Conservation (phyloP, 768 basidiomycete genomes). For the Suillus hirtellus region DNA sequence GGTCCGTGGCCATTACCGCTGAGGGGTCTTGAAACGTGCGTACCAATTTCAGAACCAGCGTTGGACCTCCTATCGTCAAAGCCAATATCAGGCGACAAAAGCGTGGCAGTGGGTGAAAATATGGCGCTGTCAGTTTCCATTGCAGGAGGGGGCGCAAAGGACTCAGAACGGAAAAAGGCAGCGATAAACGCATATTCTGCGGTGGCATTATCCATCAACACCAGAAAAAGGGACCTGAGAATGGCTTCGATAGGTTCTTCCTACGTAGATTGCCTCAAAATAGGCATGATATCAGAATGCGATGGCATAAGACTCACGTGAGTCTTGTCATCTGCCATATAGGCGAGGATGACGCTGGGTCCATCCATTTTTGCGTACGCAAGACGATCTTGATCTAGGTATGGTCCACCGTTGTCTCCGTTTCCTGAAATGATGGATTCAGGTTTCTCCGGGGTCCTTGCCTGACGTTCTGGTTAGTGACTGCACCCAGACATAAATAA, state of each 20-base stretch:
- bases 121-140: constrained; percentile 36
- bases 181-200: constrained; percentile 89
- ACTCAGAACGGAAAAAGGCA: constrained; percentile 67
- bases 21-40: constrained; percentile 28
- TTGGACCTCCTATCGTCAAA: constrained; percentile 43
- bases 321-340: constrained; percentile 85
- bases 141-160: constrained; percentile 33
- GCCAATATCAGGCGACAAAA: constrained; percentile 46
- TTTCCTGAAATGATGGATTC: constrained; percentile 57
- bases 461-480: constrained; percentile 38
- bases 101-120: constrained; percentile 36
- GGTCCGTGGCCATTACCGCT: constrained; percentile 24
- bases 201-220: constrained; percentile 93
- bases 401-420: constrained; percentile 39
- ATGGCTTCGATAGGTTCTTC: constrained; percentile 84
- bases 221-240: constrained; percentile 81
- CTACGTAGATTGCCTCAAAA: constrained; percentile 39
- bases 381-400: constrained; percentile 56
- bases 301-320: constrained; percentile 61
- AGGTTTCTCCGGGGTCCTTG: constrained; percentile 67
- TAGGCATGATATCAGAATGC: constrained; percentile 6
- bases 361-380: constrained; percentile 75
- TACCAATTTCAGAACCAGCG: constrained; percentile 52
- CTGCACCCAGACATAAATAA: constrained; percentile 14
- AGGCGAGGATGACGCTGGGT: constrained; percentile 77